Evolutionary conservation across 352 stramenopile genomes (phyloP), one percentile per base, ranked within the genome.

Genomic region (Phytophthora lateralis): DNA sequence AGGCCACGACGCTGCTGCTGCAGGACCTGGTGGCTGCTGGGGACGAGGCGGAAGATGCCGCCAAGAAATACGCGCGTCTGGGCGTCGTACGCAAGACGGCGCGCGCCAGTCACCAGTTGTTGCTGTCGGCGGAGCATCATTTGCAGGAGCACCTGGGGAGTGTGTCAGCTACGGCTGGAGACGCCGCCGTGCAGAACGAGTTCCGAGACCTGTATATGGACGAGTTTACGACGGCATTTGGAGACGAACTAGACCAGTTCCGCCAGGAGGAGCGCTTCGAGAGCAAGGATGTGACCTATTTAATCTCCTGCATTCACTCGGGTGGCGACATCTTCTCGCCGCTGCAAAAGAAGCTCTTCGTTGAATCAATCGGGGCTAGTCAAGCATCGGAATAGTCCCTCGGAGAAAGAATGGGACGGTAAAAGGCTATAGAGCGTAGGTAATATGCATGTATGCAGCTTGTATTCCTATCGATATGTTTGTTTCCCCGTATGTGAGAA

Each of bases 301-400:
- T 96, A 86, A 93, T 96, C 66, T 91, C 83, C 37, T 91, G 85
- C 60, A 94, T 96, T 62, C 79, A 93, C 48, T 75, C 81, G 9
- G 82, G 85, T 24, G 83, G 71, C 44, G 85, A 96, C 69, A 71
- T 94, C 45, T 94, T 93, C 63, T 79, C 85, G 21, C 83, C 85
- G 14, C 66, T 94, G 38, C 85, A 96, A 59, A 87, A 95, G 56
- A 87, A 85, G 66, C 81, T 95, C 21, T 93, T 95, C 24, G 69
- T 93, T 32, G 80, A 89, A 58, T 86, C 83, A 4, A 64, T 84
- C 24, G 56, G 39, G 21, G 56, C 58, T 29, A 76, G 21, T 57
- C 37, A 34, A 58, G 24, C 27, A 35, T 41, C 50, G n/a, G 43
- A 63, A 43, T 61, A 68, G 53, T 54, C 27, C 1, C 26, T 1